Percentiles rank a stretch among this genome's conserved stretches.
Conservation (phyloP, 1,139 yeast genomes). For the Blastobotrys ciferrii region DNA sequence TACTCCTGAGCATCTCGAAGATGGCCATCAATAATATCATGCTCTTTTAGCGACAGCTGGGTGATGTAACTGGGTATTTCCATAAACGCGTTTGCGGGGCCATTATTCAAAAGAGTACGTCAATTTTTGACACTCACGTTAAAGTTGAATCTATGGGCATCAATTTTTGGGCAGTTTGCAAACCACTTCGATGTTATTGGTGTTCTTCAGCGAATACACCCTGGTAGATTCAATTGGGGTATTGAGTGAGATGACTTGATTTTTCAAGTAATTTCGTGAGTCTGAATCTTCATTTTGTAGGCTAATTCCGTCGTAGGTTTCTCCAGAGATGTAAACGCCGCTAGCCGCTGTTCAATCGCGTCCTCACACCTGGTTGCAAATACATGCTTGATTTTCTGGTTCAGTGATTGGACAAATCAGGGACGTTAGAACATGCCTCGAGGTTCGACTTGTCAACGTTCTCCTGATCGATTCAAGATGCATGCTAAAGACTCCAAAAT, state of each 20-base stretch:
- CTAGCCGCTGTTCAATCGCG: slow-evolving; percentile 31
- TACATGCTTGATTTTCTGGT: slow-evolving; percentile 40
- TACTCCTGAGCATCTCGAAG: slow-evolving; percentile 39
- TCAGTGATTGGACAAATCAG: slow-evolving; percentile 43
- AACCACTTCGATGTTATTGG: slow-evolving; percentile 32
- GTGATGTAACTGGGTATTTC: slow-evolving; percentile 22
- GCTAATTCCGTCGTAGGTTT: slow-evolving; percentile 16
- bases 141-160: slow-evolving; percentile 36
- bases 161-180: slow-evolving; percentile 30
- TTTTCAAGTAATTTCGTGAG: slow-evolving; percentile 45
- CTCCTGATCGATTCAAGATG: slow-evolving; percentile 38
- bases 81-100: slow-evolving; percentile 16
- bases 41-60: slow-evolving; percentile 23
- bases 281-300: slow-evolving; percentile 16
- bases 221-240: slow-evolving; percentile 45
- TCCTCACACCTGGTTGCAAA: slow-evolving; percentile 39
- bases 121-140: slow-evolving; percentile 18
- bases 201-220: slow-evolving; percentile 30
- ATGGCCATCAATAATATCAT: slow-evolving; percentile 26
- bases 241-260: slow-evolving; percentile 44
- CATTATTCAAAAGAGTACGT: neutral
- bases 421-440: slow-evolving; percentile 44
- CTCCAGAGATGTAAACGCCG: slow-evolving; percentile 24
- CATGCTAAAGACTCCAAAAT: slow-evolving; percentile 23
- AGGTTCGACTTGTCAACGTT: slow-evolving; percentile 44